These are phyloP conservation scores for Boletellus ananas DNA, from an alignment of 768 basidiomycete species.

Conservation along the genomic window DNA sequence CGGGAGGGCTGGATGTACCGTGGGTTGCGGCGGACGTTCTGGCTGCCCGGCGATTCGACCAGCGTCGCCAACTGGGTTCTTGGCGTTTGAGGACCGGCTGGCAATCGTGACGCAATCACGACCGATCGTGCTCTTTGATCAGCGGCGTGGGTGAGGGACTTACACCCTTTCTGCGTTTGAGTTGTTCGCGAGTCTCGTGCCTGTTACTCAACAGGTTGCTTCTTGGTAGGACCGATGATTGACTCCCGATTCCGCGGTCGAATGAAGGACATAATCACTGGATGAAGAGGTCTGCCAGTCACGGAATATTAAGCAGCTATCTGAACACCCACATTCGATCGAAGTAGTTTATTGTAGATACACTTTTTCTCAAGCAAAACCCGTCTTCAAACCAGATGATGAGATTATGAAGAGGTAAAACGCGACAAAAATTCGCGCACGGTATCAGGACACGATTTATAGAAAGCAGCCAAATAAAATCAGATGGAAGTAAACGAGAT, in stretches of 20 bases:
- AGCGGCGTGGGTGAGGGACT: no score
- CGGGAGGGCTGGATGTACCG: slow-evolving; percentile 15
- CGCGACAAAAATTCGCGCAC: neutral
- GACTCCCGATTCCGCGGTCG: neutral
- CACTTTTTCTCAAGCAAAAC: no score
- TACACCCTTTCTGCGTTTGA: neutral
- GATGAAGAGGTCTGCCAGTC: neutral
- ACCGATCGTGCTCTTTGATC: slow-evolving; percentile 8
- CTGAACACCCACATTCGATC: no score
- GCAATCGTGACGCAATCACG: slow-evolving; percentile 2
- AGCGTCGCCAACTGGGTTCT: neutral
- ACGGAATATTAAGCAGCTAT: no score
- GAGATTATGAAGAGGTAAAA: neutral
- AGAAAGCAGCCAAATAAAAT: neutral
- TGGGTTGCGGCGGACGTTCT: slow-evolving; percentile 12
- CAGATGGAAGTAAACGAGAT: neutral
- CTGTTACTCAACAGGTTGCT: neutral
- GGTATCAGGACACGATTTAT: neutral
- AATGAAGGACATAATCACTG: neutral
- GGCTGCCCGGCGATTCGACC: slow-evolving; percentile 18
- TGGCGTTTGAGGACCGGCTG: slow-evolving; percentile 11
- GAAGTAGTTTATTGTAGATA: no score
- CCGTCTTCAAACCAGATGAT: neutral
- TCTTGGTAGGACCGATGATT: neutral
- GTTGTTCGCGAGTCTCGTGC: neutral